These are phyloP conservation scores for Melampsora americana DNA, from an alignment of 1,284 basidiomycete genomes.

Conservation along the genomic window DNA sequence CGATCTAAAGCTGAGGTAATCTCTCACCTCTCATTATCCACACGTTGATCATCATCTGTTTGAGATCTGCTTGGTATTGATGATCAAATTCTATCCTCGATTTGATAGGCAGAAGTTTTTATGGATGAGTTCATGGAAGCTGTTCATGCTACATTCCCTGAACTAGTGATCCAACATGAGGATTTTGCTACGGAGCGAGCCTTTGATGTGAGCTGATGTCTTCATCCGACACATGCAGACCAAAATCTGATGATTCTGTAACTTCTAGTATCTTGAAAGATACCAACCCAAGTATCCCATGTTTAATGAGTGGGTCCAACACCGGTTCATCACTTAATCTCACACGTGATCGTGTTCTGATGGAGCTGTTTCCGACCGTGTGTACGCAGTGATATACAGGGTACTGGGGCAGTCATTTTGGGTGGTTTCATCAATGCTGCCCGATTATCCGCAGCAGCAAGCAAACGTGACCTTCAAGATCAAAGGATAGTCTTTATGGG, in stretches of 20 bases:
- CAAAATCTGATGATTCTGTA: background rate
- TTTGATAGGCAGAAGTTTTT: conserved; percentile 61
- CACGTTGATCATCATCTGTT: background rate
- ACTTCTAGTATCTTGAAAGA: conserved; percentile 64
- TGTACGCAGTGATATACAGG: conserved; percentile 56
- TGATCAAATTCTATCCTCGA: background rate
- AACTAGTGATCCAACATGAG: conserved; percentile 59
- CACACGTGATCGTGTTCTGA: background rate
- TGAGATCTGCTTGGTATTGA: background rate
- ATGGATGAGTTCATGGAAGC: conserved; percentile 92
- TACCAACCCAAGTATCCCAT: conserved; percentile 72
- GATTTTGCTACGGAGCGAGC: conserved; percentile 54
- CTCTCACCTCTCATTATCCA: background rate
- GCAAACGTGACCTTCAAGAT: conserved; percentile 66
- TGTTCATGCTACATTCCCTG: conserved; percentile 70
- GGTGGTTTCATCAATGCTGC: conserved; percentile 87
- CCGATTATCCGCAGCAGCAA: conserved; percentile 68
- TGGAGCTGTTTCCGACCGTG: background rate
- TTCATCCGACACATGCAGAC: background rate
- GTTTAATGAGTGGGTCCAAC: conserved; percentile 67
- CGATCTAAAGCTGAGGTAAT: conserved; percentile 64
- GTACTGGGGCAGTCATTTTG: conserved; percentile 85
- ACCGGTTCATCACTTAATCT: background rate
- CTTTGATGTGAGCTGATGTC: conserved; percentile 45
- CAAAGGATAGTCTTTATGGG: conserved; percentile 89